Base-by-base conservation (phyloP, 331 rosid species). In the Malus hybrid region DNA sequence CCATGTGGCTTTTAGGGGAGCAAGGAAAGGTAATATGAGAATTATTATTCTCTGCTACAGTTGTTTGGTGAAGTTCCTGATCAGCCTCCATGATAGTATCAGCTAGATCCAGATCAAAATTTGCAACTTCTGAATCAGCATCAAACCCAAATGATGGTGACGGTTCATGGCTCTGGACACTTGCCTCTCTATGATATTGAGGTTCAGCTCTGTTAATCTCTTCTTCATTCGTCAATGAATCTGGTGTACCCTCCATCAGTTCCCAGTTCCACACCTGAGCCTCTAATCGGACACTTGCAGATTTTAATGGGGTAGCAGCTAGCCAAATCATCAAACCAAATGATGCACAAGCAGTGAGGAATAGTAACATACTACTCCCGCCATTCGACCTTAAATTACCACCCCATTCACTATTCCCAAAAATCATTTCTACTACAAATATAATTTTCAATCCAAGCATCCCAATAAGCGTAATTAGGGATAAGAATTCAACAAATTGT, bases 331-430 rank as follows among this genome's bases (percentile, higher is more conserved):
- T 91, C 76, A 88, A 75, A 80, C 87, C 83, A 77, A 91, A 85
- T 69, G 97, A 83, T 69, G 82, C 77, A 81, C 85, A 87, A 77
- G 88, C 89, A 75, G 84, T 67, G 39, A 73, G 67, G 59, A 91
- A 83, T 73, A 93, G 90, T 7, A 92, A 87, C 84, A 86, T 44
- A 19, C 91, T 80, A 80, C 84, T 86, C 72, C 96, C 92, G 69
- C 65, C 74, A 75, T 80, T 82, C 92, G 93, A 94, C 80, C 88
- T 90, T 87, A 90, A 83, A 84, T 84, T 83, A 55, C 75, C 84
- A 6, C 68, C 97, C 99, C 99, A 94, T 73, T 92, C 97, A 69
- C 99, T 94, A 75, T 80, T 87, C 75, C 99, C 97, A 79, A 90
- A 90, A 68, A 89, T 78, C 92, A 94, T 90, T 84, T 94, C 99